Evolutionary conservation across 441 rosid species (phyloP).

Genomic region (Syzygium syzygioides): DNA sequence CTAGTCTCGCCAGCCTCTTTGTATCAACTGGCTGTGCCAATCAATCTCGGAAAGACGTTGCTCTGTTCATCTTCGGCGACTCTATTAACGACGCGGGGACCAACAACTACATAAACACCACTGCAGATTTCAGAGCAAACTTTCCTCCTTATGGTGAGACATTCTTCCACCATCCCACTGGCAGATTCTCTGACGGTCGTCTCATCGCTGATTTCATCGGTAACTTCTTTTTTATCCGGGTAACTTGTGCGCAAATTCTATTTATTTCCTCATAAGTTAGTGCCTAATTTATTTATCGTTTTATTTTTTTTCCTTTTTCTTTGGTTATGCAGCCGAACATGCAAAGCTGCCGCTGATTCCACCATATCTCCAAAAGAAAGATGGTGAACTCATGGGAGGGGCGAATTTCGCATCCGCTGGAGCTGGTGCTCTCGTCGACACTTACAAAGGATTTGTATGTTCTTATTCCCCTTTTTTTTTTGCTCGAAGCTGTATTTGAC

Average conservation of each 20-base stretch:
- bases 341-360: not conserved
- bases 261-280: not conserved
- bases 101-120: slow-evolving; percentile 22
- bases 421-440: too few species aligned
- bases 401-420: not conserved
- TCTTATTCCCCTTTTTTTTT: too few species aligned
- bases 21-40: not conserved
- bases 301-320: not conserved
- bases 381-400: not conserved
- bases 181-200: slow-evolving; percentile 39
- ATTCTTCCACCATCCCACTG: slow-evolving; percentile 25
- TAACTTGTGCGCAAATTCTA: not conserved
- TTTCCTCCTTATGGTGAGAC: slow-evolving; percentile 25
- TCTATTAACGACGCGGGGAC: slow-evolving; percentile 30
- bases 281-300: not conserved
- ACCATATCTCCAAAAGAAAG: not conserved
- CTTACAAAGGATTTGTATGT: too few species aligned
- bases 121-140: slow-evolving; percentile 4
- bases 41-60: not conserved
- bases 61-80: slow-evolving; percentile 30
- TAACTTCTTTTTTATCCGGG: not conserved
- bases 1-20: not conserved
- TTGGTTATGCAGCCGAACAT: not conserved
- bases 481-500: too few species aligned
- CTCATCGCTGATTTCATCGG: slow-evolving; percentile 42